Conservation (phyloP, 2,329 filamentous ascomycete species). For the Didymella sp. region DNA sequence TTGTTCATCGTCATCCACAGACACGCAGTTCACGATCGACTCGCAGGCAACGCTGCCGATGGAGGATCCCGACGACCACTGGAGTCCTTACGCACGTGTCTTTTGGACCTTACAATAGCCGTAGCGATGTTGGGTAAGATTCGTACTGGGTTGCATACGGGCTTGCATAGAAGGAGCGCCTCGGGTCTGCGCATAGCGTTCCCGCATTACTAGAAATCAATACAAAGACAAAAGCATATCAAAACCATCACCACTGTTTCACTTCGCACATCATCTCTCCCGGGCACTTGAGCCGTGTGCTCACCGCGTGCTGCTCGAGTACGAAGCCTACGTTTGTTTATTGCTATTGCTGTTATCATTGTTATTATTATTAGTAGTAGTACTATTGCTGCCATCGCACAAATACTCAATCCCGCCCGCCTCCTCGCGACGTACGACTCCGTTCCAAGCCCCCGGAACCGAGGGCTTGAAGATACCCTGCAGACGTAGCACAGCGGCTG, state of each 20-base stretch:
- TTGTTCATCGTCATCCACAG: not conserved
- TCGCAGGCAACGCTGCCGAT: not conserved
- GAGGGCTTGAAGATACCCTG: not conserved
- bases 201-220: no score
- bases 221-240: conserved; percentile 9
- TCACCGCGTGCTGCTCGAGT: not conserved
- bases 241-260: not conserved
- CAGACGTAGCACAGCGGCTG: conserved; percentile 1
- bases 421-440: not conserved
- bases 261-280: no score
- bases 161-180: conserved; percentile 15
- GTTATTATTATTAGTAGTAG: no score
- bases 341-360: no score
- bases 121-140: not conserved
- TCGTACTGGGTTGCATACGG: no score
- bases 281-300: not conserved
- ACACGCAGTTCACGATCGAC: not conserved
- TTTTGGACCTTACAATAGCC: not conserved
- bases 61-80: not conserved
- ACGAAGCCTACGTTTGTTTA: not conserved
- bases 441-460: not conserved
- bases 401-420: not conserved
- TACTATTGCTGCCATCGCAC: not conserved
- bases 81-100: not conserved
- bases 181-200: no score